Evolutionary conservation across 2,329 filamentous ascomycete genomes (phyloP), one percentile per base, ranked within the genome.

Genomic region (Colletotrichum sp.): DNA sequence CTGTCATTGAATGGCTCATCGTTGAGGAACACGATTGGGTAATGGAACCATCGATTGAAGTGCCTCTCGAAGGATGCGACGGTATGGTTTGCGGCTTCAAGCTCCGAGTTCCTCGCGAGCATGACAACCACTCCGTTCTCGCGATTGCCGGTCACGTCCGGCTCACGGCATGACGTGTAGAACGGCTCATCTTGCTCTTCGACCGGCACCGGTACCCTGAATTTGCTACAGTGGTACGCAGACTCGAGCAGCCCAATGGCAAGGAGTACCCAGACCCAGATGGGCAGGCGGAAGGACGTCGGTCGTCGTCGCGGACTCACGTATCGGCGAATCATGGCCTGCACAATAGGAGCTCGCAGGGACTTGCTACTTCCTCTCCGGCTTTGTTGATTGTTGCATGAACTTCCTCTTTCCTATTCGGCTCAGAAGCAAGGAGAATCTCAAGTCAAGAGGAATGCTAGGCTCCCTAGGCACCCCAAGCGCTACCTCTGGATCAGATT

Each of bases 21-120:
- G 78, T 87, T 87, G 69, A 87, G 80, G 75, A 87, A 87, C 36
- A 87, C 77, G 72, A 85, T 82, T 6, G 86, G 86, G 76, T 87
- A 87, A 71, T 85, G 81, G 78, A 84, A 87, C 82, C 84, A 86
- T 68, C 81, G 80, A 80, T 87, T 87, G 79, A 86, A 87, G 70
- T 85, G 83, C 27, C 77, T 76, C 78, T 87, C 85, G 63, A 87
- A 81, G 34, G 81, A 84, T 18, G 77, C 75, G n/a, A 87, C 78
- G 4, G 84, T 84, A 66, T 80, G 80, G 67, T 83, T 82, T 2
- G 84, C 85, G 73, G 81, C 80, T 31, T 81, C 76, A 12, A 85
- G 81, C 77, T 87, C 86, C 27, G 78, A 77, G 76, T 87, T 87
- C 47, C 85, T 85, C 66, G 84, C 85, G 69, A 87, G 79, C 85